phyloP scores from a whole-genome alignment of 2,329 filamentous ascomycete genomes.

The Apiospora hydei region DNA sequence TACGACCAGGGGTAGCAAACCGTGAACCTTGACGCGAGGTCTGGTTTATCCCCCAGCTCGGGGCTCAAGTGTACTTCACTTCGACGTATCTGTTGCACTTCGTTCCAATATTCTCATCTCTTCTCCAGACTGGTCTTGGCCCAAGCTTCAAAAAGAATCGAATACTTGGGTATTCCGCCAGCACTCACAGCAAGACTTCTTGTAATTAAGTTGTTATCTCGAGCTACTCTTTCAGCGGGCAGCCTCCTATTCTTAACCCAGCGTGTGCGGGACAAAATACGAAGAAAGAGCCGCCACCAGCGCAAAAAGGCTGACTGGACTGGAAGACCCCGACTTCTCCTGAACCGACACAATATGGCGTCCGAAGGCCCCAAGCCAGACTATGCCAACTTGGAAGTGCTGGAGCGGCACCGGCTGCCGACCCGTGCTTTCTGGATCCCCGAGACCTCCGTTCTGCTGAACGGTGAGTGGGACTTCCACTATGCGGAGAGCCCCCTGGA shows the following conservation, averaged over 20 bases:
- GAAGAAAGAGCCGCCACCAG: not conserved
- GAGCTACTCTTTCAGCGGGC: not conserved
- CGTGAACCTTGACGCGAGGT: not conserved
- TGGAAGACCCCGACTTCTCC: too few relatives aligned
- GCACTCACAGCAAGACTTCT: not conserved
- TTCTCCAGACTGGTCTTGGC: too few relatives aligned
- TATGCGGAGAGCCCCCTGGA: conserved; percentile 54
- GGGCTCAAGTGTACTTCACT: not conserved
- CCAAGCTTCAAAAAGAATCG: not conserved
- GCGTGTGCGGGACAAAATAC: not conserved
- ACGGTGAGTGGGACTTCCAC: conserved; percentile 65
- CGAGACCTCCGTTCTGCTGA: conserved; percentile 53
- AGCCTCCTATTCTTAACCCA: not conserved
- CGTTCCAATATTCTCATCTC: not conserved
- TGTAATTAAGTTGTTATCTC: too few relatives aligned
- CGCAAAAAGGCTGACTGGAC: too few relatives aligned
- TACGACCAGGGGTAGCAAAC: not conserved
- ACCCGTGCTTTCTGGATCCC: conserved; percentile 61
- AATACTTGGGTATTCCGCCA: not conserved
- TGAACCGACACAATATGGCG: too few relatives aligned
- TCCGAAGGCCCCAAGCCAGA: conserved; percentile 47
- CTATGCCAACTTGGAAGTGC: conserved; percentile 58
- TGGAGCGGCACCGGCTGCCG: conserved; percentile 60
- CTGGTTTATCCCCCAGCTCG: not conserved
- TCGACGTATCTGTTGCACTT: not conserved